phyloP scores from a whole-genome alignment of 1,284 basidiomycete species.

The Exsudoporus floridanus region DNA sequence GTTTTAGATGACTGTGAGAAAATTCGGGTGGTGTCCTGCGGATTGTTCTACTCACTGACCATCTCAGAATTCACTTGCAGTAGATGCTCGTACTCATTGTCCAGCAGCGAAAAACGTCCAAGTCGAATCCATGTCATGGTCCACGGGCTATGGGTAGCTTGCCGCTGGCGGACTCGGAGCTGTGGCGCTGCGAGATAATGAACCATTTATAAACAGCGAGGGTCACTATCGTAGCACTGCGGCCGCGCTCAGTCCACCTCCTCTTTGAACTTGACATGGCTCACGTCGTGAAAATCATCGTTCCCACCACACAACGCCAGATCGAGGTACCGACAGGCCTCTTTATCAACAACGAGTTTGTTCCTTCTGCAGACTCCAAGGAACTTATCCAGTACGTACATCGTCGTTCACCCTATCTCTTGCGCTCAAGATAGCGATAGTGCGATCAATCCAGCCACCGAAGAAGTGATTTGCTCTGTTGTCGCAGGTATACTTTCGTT shows the following conservation, averaged over 20 bases:
- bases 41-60: background rate
- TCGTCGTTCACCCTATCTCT: conserved; percentile 5
- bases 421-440: conserved; percentile 37
- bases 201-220: conserved; percentile 15
- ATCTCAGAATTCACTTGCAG: background rate
- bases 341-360: conserved; percentile 90
- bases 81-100: background rate
- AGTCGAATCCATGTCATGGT: background rate
- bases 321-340: conserved; percentile 76
- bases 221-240: background rate
- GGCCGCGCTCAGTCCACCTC: background rate
- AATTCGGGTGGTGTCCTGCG: background rate
- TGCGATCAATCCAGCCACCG: conserved; percentile 72
- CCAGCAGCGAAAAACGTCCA: background rate
- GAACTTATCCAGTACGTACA: conserved; percentile 55
- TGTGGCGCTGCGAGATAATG: conserved; percentile 16
- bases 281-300: conserved; percentile 36
- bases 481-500: conserved; percentile 52
- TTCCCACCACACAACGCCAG: conserved; percentile 47
- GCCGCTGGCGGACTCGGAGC: conserved; percentile 13
- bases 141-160: background rate
- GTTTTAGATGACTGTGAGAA: conserved; percentile 23
- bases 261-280: conserved; percentile 40
- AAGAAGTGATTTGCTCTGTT: conserved; percentile 66
- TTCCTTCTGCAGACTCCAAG: conserved; percentile 60